Conservation (phyloP, 2,329 filamentous ascomycete species). For the Neurospora sp. region DNA sequence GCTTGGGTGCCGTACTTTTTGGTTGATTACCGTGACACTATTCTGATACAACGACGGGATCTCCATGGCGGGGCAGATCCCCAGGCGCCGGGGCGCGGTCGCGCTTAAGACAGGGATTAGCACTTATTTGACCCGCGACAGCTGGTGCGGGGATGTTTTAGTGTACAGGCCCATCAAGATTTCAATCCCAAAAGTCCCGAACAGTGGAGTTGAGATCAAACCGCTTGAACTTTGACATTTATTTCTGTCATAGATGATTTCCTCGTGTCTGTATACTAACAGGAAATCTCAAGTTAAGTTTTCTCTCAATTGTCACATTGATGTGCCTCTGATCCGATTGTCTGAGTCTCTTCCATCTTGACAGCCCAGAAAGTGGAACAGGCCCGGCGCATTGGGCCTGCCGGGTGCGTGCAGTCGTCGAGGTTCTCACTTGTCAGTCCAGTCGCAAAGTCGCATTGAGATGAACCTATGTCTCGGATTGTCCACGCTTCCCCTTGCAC, state of each 20-base stretch:
- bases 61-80: not conserved
- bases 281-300: not conserved
- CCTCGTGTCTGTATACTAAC: not conserved
- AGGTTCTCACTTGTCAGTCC: not conserved
- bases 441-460: not conserved
- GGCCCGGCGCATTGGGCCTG: not conserved
- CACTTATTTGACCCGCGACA: not conserved
- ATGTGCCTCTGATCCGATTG: not conserved
- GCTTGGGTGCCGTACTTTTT: not conserved
- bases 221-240: not conserved
- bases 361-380: not conserved
- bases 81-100: not conserved
- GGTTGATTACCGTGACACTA: not conserved
- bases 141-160: not conserved
- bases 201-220: not conserved
- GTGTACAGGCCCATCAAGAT: not conserved
- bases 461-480: not conserved
- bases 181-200: not conserved
- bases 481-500: not conserved
- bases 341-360: not conserved
- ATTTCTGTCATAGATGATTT: not conserved
- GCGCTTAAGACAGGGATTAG: not conserved
- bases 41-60: not conserved
- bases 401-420: not conserved
- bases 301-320: not conserved